phyloP scores from a whole-genome alignment of 805 yeast species.

The Huiozyma naganishii region DNA sequence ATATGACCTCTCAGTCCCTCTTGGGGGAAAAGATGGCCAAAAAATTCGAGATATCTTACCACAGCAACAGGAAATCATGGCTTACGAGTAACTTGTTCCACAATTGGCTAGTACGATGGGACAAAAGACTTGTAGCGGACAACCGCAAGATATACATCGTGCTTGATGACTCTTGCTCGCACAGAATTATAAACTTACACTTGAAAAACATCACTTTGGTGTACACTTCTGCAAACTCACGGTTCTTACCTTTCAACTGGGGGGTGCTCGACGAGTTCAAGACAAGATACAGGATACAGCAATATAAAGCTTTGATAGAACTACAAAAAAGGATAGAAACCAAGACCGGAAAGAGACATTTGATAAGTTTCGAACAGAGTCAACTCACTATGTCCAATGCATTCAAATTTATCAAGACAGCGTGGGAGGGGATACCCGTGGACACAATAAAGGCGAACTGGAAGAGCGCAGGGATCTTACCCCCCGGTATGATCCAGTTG shows the following conservation, averaged over 20 bases:
- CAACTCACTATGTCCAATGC: constrained; percentile 43
- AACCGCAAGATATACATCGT: constrained; percentile 44
- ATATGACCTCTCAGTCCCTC: constrained; percentile 17
- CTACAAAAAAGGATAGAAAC: constrained; percentile 17
- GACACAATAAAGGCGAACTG: constrained; percentile 32
- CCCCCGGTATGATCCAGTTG: constrained; percentile 21
- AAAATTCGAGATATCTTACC: constrained; percentile 42
- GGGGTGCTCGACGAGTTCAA: constrained; percentile 56
- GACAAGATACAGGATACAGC: constrained; percentile 45
- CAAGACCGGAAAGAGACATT: constrained; percentile 9
- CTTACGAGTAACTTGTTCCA: constrained; percentile 52
- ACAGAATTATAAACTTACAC: constrained; percentile 44
- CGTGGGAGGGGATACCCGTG: constrained; percentile 40
- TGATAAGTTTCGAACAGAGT: constrained; percentile 30
- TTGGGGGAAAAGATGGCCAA: constrained; percentile 38
- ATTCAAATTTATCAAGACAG: constrained; percentile 44
- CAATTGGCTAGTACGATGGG: constrained; percentile 49
- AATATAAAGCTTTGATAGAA: constrained; percentile 33
- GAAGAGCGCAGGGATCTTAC: constrained; percentile 35
- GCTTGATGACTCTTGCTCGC: constrained; percentile 53
- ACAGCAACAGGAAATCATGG: constrained; percentile 53
- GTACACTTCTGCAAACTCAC: constrained; percentile 30
- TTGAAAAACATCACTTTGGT: constrained; percentile 33
- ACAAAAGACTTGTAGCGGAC: constrained; percentile 41
- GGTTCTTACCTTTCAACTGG: constrained; percentile 51